A percentile compares a stretch with the other conserved stretches of the same genome.
Conservation (phyloP, 148 eudicot genomes). For the Camellia granthamiana region DNA sequence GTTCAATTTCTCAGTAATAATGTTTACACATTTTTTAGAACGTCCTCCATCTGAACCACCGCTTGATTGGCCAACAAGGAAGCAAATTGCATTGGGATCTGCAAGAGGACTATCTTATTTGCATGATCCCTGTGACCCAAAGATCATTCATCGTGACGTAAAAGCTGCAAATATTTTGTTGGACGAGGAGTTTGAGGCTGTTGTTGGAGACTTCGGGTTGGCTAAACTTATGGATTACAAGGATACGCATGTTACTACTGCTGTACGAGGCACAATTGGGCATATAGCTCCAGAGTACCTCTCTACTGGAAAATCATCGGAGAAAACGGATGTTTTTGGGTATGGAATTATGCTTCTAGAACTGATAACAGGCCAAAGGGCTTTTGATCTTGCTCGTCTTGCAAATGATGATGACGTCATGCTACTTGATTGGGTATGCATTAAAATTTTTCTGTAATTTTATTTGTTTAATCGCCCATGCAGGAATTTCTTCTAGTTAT, state of each 20-base stretch:
- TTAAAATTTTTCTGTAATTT: neutral
- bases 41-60: conserved; percentile 78
- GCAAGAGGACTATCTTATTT: conserved; percentile 91
- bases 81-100: conserved; percentile 81
- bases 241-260: conserved; percentile 93
- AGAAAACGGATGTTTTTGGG: conserved; percentile 92
- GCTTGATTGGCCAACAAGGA: conserved; percentile 83
- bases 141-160: conserved; percentile 91
- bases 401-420: conserved; percentile 95
- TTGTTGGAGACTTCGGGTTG: conserved; percentile 89
- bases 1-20: neutral
- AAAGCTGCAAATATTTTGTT: conserved; percentile 87
- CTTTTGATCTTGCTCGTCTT: conserved; percentile 90
- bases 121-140: conserved; percentile 95
- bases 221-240: conserved; percentile 94
- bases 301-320: conserved; percentile 91
- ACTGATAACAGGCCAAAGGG: conserved; percentile 87
- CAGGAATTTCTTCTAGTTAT: neutral
- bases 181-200: conserved; percentile 94
- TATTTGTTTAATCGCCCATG: neutral
- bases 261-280: conserved; percentile 93
- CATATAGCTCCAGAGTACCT: conserved; percentile 94
- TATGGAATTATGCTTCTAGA: conserved; percentile 95
- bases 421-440: conserved; percentile 90
- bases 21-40: conserved; percentile 36